These are phyloP conservation scores for Asterophora parasitica DNA, from an alignment of 768 basidiomycete genomes.

Conservation along the genomic window DNA sequence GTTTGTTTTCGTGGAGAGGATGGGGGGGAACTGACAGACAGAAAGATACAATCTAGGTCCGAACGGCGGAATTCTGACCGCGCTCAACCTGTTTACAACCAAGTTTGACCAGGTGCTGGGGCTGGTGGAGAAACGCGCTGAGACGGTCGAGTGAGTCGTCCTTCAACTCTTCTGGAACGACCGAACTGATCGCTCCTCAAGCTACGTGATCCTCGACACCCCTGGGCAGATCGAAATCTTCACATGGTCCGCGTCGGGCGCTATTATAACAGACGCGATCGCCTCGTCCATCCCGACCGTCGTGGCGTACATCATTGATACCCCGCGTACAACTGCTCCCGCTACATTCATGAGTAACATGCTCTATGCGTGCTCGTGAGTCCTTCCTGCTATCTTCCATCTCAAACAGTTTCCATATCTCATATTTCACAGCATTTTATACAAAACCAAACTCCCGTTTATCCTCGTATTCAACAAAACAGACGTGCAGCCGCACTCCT, in stretches of 20 bases:
- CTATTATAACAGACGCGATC: conserved; percentile 96
- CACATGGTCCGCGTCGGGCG: conserved; percentile 98
- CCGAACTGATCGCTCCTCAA: conserved; percentile 24
- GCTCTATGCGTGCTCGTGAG: conserved; percentile 94
- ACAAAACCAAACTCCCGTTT: conserved; percentile 97
- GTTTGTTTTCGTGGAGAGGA: conserved; percentile 18
- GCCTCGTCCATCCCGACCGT: conserved; percentile 92
- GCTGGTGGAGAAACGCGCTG: conserved; percentile 86
- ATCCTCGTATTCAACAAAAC: conserved; percentile 99
- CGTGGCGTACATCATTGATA: conserved; percentile 96
- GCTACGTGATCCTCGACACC: conserved; percentile 93
- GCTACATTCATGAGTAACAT: conserved; percentile 99
- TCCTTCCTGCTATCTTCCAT: background rate
- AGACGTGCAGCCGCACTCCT: conserved; percentile 84
- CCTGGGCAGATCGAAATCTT: conserved; percentile 99
- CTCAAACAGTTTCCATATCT: background rate
- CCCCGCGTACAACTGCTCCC: conserved; percentile 88
- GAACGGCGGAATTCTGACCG: conserved; percentile 96
- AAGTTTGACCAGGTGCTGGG: conserved; percentile 97
- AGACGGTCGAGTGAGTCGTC: conserved; percentile 74
- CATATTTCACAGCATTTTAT: conserved; percentile 65
- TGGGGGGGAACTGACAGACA: conserved; percentile 16
- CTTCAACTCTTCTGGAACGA: too few relatives aligned
- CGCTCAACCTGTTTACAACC: conserved; percentile 95
- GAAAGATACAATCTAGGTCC: conserved; percentile 95